Base-by-base conservation (phyloP, 2,329 filamentous ascomycete species). In the Fusarium caatingaense region DNA sequence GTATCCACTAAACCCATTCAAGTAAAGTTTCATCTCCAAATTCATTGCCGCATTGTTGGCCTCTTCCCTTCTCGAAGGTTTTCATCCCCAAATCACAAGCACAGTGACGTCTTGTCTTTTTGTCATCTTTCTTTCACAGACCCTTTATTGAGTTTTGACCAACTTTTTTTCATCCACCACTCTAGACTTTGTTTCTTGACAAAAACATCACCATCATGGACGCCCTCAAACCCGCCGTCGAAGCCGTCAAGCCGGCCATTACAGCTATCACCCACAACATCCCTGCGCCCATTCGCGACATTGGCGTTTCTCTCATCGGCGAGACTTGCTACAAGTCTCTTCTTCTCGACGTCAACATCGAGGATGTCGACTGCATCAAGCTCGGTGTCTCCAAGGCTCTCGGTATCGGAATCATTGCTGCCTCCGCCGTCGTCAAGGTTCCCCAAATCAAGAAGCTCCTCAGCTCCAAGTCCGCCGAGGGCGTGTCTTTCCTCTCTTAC, bases 371-470 rank as follows among this genome's bases (percentile, higher is more conserved):
- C 63, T 99, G 96, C 85, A 83, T 97, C 75, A 96, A 96, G 78
- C 89, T 98, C 54, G 94, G 90, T 73, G 88, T 98, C 77, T 97
- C 93, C 77, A 99, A 99, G 84, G 93, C 87, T 5, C 90, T 99
- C 18, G 95, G 96, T 60, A 91, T 98, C 74, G 96, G 91, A 79
- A 99, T 99, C 82, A 94, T 99, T 78, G 91, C 88, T 72, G 93
- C 94, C 56, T 94, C 92, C 28, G 91, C 93, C 57, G 89, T 98
- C 75, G 94, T 99, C 84, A 99, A 99, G 84, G 90, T 99, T 27
- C 96, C 96, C 0, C 96, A 99, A 85, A 95, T 99, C 78, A 81
- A 98, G 80, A 99, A 99, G 85, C 90, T 99, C 54, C 82, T 96
- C 76, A 86, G 86, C 77, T 94, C 93, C 49, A 88, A 90, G 76